These are phyloP conservation scores for Litsea cubeba DNA, from an alignment of 164 flowering plant genomes.

Conservation along the genomic window DNA sequence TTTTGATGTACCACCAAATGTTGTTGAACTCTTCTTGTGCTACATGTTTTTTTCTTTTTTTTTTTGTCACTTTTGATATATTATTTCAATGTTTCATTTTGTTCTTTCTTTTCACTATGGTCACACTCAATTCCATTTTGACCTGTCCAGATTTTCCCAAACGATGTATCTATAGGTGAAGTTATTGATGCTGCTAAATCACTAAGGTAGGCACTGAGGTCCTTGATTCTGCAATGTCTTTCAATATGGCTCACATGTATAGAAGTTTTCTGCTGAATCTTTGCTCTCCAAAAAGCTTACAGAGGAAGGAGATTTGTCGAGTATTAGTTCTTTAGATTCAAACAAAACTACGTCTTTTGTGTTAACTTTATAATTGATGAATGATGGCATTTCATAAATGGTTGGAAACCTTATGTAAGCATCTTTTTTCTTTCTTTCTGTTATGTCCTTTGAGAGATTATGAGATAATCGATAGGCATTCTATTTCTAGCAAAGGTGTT, in stretches of 20 bases:
- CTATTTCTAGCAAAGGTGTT: not conserved
- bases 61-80: not conserved
- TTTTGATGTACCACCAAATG: no score
- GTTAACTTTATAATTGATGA: not conserved
- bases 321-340: no score
- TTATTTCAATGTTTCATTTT: not conserved
- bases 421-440: not conserved
- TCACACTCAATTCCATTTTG: conserved; percentile 1
- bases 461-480: not conserved
- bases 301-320: not conserved
- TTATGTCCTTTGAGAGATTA: not conserved
- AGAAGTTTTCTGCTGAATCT: not conserved
- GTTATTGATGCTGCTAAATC: conserved; percentile 62
- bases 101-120: not conserved
- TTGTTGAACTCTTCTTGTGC: no score
- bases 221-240: not conserved
- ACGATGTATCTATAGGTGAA: conserved; percentile 64
- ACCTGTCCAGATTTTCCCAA: conserved; percentile 68
- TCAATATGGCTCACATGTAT: not conserved
- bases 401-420: not conserved
- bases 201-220: conserved; percentile 37
- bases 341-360: no score
- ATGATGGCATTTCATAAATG: not conserved
- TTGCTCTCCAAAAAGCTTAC: not conserved
- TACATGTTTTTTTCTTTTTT: not conserved